Conservation (phyloP, 2,329 filamentous ascomycete genomes). For the Trichoderma simmonsii region DNA sequence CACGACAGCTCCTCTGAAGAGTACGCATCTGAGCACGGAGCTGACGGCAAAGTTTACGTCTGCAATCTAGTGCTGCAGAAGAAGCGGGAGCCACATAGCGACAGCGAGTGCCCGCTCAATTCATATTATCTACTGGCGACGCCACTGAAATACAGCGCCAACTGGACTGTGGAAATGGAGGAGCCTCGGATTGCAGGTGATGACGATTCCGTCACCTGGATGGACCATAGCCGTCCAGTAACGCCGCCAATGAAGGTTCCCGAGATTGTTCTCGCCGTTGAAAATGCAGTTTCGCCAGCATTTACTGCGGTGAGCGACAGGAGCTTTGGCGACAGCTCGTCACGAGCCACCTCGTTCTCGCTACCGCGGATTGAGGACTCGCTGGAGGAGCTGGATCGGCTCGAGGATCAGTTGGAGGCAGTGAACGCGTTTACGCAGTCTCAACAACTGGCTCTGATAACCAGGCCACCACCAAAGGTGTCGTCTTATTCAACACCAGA, state of each 20-base stretch:
- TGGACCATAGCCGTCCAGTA: constrained; percentile 25
- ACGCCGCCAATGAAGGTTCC: constrained; percentile 29
- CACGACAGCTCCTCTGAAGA: constrained; percentile 14
- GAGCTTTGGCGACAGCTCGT: constrained; percentile 36
- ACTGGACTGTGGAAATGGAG: constrained; percentile 21
- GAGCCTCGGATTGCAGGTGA: constrained; percentile 18
- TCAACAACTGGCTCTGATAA: constrained; percentile 32
- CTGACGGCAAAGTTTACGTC: constrained; percentile 42
- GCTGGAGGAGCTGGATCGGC: constrained; percentile 57
- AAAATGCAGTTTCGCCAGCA: constrained; percentile 34
- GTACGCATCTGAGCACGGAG: constrained; percentile 6
- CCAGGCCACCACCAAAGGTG: constrained; percentile 16
- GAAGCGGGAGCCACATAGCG: constrained; percentile 23
- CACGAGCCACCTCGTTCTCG: constrained; percentile 31
- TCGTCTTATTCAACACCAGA: background rate
- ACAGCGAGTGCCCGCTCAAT: constrained; percentile 30
- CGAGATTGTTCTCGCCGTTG: constrained; percentile 30
- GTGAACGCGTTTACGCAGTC: constrained; percentile 41
- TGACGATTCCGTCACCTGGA: constrained; percentile 26
- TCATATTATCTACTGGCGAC: constrained; percentile 49
- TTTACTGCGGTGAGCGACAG: constrained; percentile 31
- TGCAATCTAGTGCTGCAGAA: constrained; percentile 50
- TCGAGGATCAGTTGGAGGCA: constrained; percentile 61
- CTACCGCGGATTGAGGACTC: constrained; percentile 60
- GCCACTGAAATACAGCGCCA: constrained; percentile 34